Evolutionary conservation across 1,139 yeast species (phyloP).

Genomic region (Arxiozyma slooffiae): DNA sequence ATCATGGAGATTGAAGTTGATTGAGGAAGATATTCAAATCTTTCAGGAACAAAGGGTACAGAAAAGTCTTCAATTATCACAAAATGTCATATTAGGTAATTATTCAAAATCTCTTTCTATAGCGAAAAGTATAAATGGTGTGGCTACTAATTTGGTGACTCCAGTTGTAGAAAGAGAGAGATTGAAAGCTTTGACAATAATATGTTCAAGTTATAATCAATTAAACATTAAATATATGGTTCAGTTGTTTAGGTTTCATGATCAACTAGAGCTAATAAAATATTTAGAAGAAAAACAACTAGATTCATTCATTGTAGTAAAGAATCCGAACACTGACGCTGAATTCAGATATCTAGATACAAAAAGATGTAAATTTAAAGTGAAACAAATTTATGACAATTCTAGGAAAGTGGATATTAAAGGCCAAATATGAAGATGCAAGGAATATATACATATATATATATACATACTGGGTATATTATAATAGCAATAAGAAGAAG

Average conservation of each 20-base stretch:
- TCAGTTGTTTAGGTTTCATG: constrained; percentile 35
- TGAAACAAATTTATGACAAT: constrained; percentile 39
- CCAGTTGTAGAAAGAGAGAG: constrained; percentile 48
- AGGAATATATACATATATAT: too few relatives aligned
- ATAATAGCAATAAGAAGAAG: neutral
- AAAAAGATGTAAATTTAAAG: constrained; percentile 34
- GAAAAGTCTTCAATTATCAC: constrained; percentile 39
- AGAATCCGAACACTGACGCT: constrained; percentile 22
- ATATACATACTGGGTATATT: neutral
- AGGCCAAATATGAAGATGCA: constrained; percentile 53
- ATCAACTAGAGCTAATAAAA: constrained; percentile 12
- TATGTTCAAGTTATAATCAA: constrained; percentile 54
- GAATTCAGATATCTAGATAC: constrained; percentile 32
- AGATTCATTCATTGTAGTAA: constrained; percentile 31
- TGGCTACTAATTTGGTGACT: constrained; percentile 35
- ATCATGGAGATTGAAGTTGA: constrained; percentile 27
- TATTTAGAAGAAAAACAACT: constrained; percentile 30
- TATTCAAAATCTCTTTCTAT: constrained; percentile 45
- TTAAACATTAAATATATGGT: constrained; percentile 39
- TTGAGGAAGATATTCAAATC: constrained; percentile 15
- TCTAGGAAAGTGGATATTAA: constrained; percentile 74
- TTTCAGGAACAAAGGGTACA: constrained; percentile 28
- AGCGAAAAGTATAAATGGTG: constrained; percentile 32
- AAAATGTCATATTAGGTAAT: constrained; percentile 36
- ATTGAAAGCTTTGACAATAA: constrained; percentile 46